Evolutionary conservation across 495 filamentous ascomycete genomes (phyloP), one percentile per base, ranked within the genome.

Genomic region (Xylaria curta): DNA sequence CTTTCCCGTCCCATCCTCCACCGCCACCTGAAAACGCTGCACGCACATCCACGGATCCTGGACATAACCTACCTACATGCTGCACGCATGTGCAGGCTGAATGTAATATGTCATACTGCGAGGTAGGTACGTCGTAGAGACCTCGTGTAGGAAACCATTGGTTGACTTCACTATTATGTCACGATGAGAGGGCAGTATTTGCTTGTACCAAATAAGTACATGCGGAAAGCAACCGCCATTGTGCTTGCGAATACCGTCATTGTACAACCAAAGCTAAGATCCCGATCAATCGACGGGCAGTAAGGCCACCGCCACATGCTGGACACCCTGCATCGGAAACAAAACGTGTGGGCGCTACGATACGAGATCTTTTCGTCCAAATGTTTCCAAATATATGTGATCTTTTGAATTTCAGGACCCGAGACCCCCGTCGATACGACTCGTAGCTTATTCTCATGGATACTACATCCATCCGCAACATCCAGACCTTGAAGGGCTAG

Each of bases 391-490:
- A 46, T 56, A 71, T 26, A 64, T 70, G 40, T 26, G 28, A 28
- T 42, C 68, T 38, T 12, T 42, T 46, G 47, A 3, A 21, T 7
- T 51, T 28, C 10, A 63, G 38, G 17, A 40, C 19, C 36, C 51
- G 61, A 40, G n/a, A 0, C 36, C 70, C 54, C 70, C 56, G 42
- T 72, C 33, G 64, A 68, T 68, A 56, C 64, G 44, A 68, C 70
- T 72, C 70, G 24, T 68, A 72, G 64, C 56, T 56, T 44, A 31
- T 46, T 44, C 65, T 64, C 46, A 51, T 26, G 63, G 46, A 63
- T 68, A 58, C 64, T 61, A 68, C 70, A 53, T 61, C 62, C 63
- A 68, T 17, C 70, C 56, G 70, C 70, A 46, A 68, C 38, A 47
- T 68, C 56, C 28, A 72, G 64, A 58, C 68, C 70, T 62, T 38